phyloP scores from a whole-genome alignment of 306 rosid genomes.

The Astragalus membranaceus region DNA sequence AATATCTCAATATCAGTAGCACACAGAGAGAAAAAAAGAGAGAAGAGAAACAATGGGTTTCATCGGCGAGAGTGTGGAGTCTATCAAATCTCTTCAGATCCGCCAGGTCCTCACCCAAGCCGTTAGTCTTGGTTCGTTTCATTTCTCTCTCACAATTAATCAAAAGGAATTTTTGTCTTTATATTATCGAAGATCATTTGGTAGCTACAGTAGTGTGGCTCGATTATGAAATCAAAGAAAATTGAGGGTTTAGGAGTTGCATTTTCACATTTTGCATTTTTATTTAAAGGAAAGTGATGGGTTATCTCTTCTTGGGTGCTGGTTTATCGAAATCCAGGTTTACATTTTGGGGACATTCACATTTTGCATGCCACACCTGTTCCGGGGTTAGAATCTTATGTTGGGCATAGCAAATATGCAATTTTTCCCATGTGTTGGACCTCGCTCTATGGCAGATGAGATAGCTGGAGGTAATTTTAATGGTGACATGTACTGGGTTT shows the following conservation, averaged over 20 bases:
- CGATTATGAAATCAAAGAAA: background rate
- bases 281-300: too few relatives aligned
- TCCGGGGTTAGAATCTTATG: slow-evolving; percentile 32
- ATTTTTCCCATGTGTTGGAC: slow-evolving; percentile 77
- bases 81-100: slow-evolving; percentile 81
- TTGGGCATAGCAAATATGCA: slow-evolving; percentile 64
- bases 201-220: background rate
- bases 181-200: too few relatives aligned
- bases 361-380: slow-evolving; percentile 48
- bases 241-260: background rate
- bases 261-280: too few relatives aligned
- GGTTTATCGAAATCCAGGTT: slow-evolving; percentile 75
- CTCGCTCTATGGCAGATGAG: slow-evolving; percentile 75
- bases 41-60: slow-evolving; percentile 43
- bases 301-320: too few relatives aligned
- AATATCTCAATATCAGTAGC: too few relatives aligned
- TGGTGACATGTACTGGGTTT: slow-evolving; percentile 84
- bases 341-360: slow-evolving; percentile 85
- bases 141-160: background rate
- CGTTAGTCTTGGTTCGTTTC: slow-evolving; percentile 71
- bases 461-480: slow-evolving; percentile 83
- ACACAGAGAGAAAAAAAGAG: background rate
- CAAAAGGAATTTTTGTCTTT: background rate
- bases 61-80: slow-evolving; percentile 60
- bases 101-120: slow-evolving; percentile 75